Evolutionary conservation across 805 yeast genomes (phyloP).

Genomic region (Ogataea wickerhamii): DNA sequence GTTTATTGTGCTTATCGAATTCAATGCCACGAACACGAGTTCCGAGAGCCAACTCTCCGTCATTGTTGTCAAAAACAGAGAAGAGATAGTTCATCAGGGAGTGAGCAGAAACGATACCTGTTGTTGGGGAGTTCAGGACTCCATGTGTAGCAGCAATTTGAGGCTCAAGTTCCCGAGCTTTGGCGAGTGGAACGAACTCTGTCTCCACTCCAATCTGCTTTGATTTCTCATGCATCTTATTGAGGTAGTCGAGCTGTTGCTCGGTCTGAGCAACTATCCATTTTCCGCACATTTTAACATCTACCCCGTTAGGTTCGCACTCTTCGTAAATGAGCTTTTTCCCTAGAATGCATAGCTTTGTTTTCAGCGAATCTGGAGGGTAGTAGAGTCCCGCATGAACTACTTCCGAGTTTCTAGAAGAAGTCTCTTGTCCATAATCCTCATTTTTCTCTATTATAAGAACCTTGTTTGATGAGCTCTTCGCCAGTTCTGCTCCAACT

Average conservation of each 20-base stretch:
- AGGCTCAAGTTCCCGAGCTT: constrained; percentile 57
- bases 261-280: constrained; percentile 85
- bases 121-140: constrained; percentile 67
- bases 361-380: constrained; percentile 64
- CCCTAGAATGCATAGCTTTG: constrained; percentile 70
- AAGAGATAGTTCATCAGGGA: constrained; percentile 60
- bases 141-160: constrained; percentile 60
- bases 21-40: constrained; percentile 50
- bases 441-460: constrained; percentile 66
- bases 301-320: constrained; percentile 46
- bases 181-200: constrained; percentile 44
- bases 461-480: constrained; percentile 44
- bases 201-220: constrained; percentile 54
- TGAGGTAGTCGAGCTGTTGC: constrained; percentile 55
- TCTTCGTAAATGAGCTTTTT: constrained; percentile 61
- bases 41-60: constrained; percentile 62
- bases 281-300: constrained; percentile 67
- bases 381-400: constrained; percentile 89
- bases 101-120: constrained; percentile 85
- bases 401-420: constrained; percentile 89
- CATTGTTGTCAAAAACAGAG: constrained; percentile 50
- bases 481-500: constrained; percentile 64
- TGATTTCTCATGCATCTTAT: constrained; percentile 49
- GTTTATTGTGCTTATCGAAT: constrained; percentile 23
- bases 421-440: constrained; percentile 71